phyloP scores from a whole-genome alignment of 1,139 yeast genomes.

The Petasospora fabianii region DNA sequence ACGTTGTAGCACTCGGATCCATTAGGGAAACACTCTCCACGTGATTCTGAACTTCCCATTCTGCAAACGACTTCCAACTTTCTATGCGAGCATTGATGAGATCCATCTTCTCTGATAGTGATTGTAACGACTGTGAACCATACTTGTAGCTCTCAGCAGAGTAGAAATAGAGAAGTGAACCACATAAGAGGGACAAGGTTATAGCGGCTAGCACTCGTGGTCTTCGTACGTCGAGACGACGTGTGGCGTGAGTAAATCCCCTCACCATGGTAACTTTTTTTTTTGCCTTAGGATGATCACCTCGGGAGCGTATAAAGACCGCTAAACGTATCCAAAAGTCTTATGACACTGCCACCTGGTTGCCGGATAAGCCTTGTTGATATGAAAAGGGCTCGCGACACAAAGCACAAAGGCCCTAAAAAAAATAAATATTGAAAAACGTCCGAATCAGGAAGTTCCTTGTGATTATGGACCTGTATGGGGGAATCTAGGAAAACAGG shows the following conservation, averaged over 20 bases:
- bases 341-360: neutral
- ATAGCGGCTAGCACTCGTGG: conserved; percentile 3
- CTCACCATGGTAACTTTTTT: neutral
- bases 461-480: no score
- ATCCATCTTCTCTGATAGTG: conserved; percentile 11
- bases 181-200: neutral
- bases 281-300: neutral
- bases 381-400: neutral
- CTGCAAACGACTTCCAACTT: conserved; percentile 10
- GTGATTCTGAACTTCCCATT: conserved; percentile 4
- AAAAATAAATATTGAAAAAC: no score
- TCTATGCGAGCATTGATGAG: conserved; percentile 13
- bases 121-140: conserved; percentile 11
- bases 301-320: neutral
- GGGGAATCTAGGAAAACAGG: no score
- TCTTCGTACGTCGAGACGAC: conserved; percentile 9
- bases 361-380: neutral
- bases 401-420: no score
- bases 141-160: conserved; percentile 11
- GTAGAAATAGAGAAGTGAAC: conserved; percentile 1
- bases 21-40: conserved; percentile 1
- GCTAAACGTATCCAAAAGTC: neutral
- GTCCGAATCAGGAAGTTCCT: neutral
- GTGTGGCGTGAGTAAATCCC: neutral
- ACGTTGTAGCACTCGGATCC: conserved; percentile 1